These are phyloP conservation scores for Strobilomyces confusus DNA, from an alignment of 768 basidiomycete genomes.

Conservation along the genomic window DNA sequence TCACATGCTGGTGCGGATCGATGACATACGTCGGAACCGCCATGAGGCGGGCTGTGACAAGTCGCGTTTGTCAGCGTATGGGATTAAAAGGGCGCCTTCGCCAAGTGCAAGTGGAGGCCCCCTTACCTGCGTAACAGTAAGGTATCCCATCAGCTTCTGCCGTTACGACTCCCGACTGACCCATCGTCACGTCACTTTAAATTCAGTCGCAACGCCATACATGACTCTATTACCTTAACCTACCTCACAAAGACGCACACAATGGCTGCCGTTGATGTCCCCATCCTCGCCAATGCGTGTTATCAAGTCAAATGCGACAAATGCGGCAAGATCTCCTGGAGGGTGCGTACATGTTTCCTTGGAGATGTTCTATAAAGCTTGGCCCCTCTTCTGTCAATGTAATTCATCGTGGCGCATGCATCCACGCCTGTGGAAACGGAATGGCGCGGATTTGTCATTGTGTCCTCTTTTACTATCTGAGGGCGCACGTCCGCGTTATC, in stretches of 20 bases:
- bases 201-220: conserved; percentile 12
- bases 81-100: not conserved
- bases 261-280: conserved; percentile 22
- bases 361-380: conserved; percentile 17
- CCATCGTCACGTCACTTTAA: conserved; percentile 19
- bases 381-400: conserved; percentile 6
- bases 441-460: conserved; percentile 5
- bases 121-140: conserved; percentile 1
- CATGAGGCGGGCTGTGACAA: not conserved
- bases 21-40: not conserved
- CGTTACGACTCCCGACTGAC: conserved; percentile 3
- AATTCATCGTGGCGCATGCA: conserved; percentile 17
- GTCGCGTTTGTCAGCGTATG: not conserved
- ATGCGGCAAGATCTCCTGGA: conserved; percentile 72
- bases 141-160: conserved; percentile 12
- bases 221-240: conserved; percentile 34
- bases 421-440: conserved; percentile 15
- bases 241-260: conserved; percentile 19
- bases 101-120: not conserved
- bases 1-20: too few species aligned
- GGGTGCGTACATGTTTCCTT: conserved; percentile 42
- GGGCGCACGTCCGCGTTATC: conserved; percentile 16
- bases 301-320: conserved; percentile 51
- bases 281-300: conserved; percentile 50
- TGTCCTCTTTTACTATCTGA: conserved; percentile 7